Evolutionary conservation across 176 grass and related monocot genomes (phyloP), one percentile per base, ranked within the genome.

Genomic region (Paspalum vaginatum): DNA sequence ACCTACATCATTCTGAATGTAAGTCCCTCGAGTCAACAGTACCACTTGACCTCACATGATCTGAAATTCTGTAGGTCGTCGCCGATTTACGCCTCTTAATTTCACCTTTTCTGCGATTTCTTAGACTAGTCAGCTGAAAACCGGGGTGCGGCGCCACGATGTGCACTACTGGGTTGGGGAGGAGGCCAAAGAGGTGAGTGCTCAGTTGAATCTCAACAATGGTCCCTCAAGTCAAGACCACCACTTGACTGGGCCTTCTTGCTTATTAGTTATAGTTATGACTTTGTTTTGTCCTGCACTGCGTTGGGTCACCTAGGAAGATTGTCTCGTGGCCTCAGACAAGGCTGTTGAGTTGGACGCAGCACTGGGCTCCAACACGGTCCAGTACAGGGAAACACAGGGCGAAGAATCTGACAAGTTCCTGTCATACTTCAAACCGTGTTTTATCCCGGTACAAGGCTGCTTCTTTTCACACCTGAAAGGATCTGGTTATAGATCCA

Each of bases 391-490:
- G 81, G 94, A 97, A 46, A 74, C 75, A 8, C 94, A 97, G 70
- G 94, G 94, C 0, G 85, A 85, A 39, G 94, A 97, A 79, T 89
- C 94, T 1, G 89, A 88, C 61, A 94, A 92, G 61, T 91, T 97
- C 79, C 89, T 97, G 70, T 97, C 94, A 68, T 94, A 97, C 79
- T 97, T 97, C 84, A 97, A 74, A 64, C 94, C 94, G 27, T 97
- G 94, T 50, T 65, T 94, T 37, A 97, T 97, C 68, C 94, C 94
- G 9, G 50, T 91, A 41, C 78, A 90, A 55, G 89, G 89, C 42
- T 72, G 75, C 70, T 88, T 90, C 69, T 86, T 83, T 74, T 75
- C 87, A 1, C 84, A 81, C 51, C 47, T 82, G 74, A 86, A 79
- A 61, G 61, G 72, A 68, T 56, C 58, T 13, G 72, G 76, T 62